A percentile compares a stretch with the other conserved stretches of the same genome.
Evolutionary conservation across 805 yeast species (phyloP).

Genomic region (Tetrapisispora pingtungensis): DNA sequence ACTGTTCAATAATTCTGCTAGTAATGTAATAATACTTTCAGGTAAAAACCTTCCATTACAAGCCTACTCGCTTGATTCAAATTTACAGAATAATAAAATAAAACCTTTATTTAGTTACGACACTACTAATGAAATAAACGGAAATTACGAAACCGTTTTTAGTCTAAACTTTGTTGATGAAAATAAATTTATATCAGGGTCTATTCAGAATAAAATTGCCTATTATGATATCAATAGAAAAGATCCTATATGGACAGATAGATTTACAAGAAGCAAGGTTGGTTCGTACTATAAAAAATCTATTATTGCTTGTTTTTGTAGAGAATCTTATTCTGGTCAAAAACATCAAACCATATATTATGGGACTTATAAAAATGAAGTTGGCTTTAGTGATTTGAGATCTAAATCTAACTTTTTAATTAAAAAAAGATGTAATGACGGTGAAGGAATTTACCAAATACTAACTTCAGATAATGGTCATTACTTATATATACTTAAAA

Average conservation of each 20-base stretch:
- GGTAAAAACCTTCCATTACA: conserved; percentile 31
- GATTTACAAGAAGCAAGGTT: conserved; percentile 5
- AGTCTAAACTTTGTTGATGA: conserved; percentile 19
- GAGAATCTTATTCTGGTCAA: conserved; percentile 6
- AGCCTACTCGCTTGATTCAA: conserved; percentile 11
- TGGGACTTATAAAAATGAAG: conserved; percentile 26
- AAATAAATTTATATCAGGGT: conserved; percentile 26
- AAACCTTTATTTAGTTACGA: conserved; percentile 17
- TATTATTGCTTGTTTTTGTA: conserved; percentile 23
- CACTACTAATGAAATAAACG: conserved; percentile 27
- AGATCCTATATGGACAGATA: conserved; percentile 15
- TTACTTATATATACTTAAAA: conserved; percentile 27
- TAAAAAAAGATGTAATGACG: neutral
- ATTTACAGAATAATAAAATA: conserved; percentile 15
- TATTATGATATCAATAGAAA: conserved; percentile 26
- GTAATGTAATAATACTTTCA: conserved; percentile 23
- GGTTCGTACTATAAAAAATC: conserved; percentile 8
- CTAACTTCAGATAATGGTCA: conserved; percentile 30
- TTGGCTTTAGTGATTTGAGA: conserved; percentile 20
- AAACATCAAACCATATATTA: conserved; percentile 1
- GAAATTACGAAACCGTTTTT: conserved; percentile 25
- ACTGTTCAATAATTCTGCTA: conserved; percentile 17
- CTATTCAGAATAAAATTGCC: conserved; percentile 18
- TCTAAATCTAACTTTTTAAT: neutral
- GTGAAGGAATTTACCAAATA: conserved; percentile 31